Percentiles rank a stretch among this genome's conserved stretches.
These are phyloP conservation scores for Colletotrichum trifolii DNA, from an alignment of 2,329 filamentous ascomycete species.

Conservation along the genomic window DNA sequence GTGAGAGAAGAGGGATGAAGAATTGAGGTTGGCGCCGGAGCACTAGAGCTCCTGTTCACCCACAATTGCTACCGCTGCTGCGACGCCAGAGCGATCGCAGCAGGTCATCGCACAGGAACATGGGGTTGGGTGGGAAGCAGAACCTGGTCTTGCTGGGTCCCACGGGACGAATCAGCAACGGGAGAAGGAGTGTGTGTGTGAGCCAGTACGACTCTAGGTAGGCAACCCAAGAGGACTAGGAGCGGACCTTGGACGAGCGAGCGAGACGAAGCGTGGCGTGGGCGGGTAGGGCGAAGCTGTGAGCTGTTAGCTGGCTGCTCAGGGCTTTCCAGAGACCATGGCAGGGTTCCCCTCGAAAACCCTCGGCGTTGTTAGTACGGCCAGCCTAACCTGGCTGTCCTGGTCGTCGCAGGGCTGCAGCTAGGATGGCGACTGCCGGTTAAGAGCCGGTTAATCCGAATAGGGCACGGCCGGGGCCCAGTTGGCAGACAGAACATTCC, in stretches of 20 bases:
- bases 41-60: constrained; percentile 10
- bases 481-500: background rate
- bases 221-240: background rate
- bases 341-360: constrained; percentile 28
- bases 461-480: background rate
- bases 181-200: constrained; percentile 20
- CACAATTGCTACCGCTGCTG: constrained; percentile 12
- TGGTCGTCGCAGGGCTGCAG: constrained; percentile 23
- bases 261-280: constrained; percentile 9
- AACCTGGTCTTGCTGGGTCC: constrained; percentile 11
- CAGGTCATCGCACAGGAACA: constrained; percentile 36
- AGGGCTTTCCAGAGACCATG: background rate
- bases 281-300: constrained; percentile 18
- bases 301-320: constrained; percentile 8
- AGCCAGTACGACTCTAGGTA: constrained; percentile 7
- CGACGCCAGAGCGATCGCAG: constrained; percentile 17
- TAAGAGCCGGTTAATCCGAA: constrained; percentile 27
- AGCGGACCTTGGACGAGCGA: constrained; percentile 1
- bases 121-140: constrained; percentile 21
- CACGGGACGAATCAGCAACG: constrained; percentile 34
- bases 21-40: constrained; percentile 35
- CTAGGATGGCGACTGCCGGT: constrained; percentile 21
- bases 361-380: background rate
- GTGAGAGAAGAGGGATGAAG: constrained; percentile 33
- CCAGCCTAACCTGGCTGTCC: constrained; percentile 4